Evolutionary conservation across 2,329 filamentous ascomycete species (phyloP).

Genomic region (Colletotrichum aenigma): DNA sequence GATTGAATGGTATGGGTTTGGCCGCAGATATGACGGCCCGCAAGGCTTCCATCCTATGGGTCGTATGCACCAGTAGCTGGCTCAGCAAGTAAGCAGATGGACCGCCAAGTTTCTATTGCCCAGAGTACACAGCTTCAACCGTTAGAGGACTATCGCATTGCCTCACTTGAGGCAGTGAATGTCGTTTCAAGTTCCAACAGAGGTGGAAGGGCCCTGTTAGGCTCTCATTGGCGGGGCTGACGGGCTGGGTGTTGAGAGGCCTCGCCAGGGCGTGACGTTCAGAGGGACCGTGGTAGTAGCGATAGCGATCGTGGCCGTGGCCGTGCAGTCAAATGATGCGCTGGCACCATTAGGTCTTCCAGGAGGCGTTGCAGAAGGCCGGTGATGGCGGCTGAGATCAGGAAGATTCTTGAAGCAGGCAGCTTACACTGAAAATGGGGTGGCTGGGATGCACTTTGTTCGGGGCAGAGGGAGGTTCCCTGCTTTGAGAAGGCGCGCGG

Average conservation of each 20-base stretch:
- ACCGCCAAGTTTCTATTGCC: not conserved
- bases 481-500: conserved; percentile 11
- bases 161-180: not conserved
- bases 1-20: conserved; percentile 22
- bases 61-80: not conserved
- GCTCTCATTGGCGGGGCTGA: not conserved
- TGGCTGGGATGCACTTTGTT: conserved; percentile 26
- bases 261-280: not conserved
- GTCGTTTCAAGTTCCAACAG: not conserved
- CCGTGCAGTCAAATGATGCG: not conserved
- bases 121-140: conserved; percentile 6
- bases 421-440: conserved; percentile 21
- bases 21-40: conserved; percentile 28
- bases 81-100: not conserved
- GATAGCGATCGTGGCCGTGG: not conserved
- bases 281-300: not conserved
- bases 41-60: not conserved
- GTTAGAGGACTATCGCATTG: not conserved
- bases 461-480: not conserved
- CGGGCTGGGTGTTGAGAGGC: not conserved
- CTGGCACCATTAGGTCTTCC: conserved; percentile 22
- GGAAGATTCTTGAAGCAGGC: not conserved
- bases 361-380: not conserved
- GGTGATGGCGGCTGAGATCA: not conserved
- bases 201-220: not conserved